Evolutionary conservation across 2,329 filamentous ascomycete genomes (phyloP).

Genomic region (Leptosphaerulina australis): DNA sequence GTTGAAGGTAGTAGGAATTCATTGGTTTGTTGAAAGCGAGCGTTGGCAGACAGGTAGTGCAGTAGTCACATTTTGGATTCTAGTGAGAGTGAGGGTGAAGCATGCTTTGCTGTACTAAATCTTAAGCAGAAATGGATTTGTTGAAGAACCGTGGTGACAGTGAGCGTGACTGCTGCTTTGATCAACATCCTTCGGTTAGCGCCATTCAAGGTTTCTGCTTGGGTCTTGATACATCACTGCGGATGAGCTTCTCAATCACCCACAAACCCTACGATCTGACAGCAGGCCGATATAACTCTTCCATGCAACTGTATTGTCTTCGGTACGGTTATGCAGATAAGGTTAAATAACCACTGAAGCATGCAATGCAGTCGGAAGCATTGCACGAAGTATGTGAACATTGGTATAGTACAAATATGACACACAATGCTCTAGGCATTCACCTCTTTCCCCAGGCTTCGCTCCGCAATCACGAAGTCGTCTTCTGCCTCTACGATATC

Average conservation of each 20-base stretch:
- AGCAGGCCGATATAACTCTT: too few species aligned
- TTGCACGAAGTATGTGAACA: slow-evolving; percentile 14
- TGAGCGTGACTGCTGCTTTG: not conserved
- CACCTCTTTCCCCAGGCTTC: slow-evolving; percentile 14
- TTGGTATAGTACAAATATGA: slow-evolving; percentile 21
- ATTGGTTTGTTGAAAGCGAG: not conserved
- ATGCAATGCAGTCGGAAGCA: not conserved
- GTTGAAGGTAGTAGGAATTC: not conserved
- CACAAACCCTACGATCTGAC: too few species aligned
- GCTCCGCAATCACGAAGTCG: slow-evolving; percentile 13
- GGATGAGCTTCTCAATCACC: too few species aligned
- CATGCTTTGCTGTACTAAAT: not conserved
- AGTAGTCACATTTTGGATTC: not conserved
- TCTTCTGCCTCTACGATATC: slow-evolving; percentile 13
- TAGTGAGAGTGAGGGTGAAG: not conserved
- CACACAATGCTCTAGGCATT: slow-evolving; percentile 6
- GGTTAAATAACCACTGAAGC: not conserved
- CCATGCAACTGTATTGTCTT: not conserved
- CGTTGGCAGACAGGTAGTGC: not conserved
- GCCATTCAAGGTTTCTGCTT: too few species aligned
- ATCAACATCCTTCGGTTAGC: too few species aligned
- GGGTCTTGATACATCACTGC: too few species aligned
- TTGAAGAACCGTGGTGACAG: not conserved
- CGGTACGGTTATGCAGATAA: not conserved
- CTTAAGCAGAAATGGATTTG: not conserved